Evolutionary conservation across 139 green algal species (phyloP).

Genomic region (Nannochloris sp.): DNA sequence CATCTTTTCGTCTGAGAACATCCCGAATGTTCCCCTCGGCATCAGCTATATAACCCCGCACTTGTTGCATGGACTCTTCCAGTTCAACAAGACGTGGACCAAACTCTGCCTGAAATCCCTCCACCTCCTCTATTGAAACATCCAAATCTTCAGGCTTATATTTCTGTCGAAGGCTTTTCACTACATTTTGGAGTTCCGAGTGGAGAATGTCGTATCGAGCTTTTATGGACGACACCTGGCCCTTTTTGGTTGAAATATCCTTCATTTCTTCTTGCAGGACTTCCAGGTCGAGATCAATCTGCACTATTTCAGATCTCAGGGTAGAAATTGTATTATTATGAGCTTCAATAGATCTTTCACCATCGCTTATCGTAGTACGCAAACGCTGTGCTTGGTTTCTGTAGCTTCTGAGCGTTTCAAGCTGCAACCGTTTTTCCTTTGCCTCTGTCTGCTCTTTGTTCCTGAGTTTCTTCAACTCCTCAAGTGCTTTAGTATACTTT

Average conservation of each 20-base stretch:
- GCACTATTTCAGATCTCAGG: constrained; percentile 7
- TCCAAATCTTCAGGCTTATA: constrained; percentile 21
- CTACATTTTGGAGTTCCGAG: constrained; percentile 19
- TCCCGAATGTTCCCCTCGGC: too few relatives aligned
- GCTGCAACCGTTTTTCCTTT: constrained; percentile 53
- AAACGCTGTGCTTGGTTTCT: constrained; percentile 32
- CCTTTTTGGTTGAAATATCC: constrained; percentile 11
- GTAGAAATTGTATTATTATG: constrained; percentile 3
- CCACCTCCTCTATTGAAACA: constrained; percentile 27
- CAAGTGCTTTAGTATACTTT: constrained; percentile 90
- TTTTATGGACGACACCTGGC: constrained; percentile 10
- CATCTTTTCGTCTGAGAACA: too few relatives aligned
- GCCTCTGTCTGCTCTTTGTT: constrained; percentile 58
- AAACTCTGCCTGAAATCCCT: constrained; percentile 18
- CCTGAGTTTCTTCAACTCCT: constrained; percentile 78
- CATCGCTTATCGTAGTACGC: neutral
- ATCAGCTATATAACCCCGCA: neutral
- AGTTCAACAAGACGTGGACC: neutral
- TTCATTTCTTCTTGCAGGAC: constrained; percentile 3
- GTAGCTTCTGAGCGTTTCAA: constrained; percentile 63
- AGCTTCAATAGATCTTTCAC: neutral
- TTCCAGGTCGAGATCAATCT: constrained; percentile 19
- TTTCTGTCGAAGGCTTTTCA: constrained; percentile 12
- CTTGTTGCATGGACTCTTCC: neutral
- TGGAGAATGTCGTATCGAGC: constrained; percentile 26